Conservation (phyloP, 2,329 filamentous ascomycete genomes). For the Cladosporium sp. region DNA sequence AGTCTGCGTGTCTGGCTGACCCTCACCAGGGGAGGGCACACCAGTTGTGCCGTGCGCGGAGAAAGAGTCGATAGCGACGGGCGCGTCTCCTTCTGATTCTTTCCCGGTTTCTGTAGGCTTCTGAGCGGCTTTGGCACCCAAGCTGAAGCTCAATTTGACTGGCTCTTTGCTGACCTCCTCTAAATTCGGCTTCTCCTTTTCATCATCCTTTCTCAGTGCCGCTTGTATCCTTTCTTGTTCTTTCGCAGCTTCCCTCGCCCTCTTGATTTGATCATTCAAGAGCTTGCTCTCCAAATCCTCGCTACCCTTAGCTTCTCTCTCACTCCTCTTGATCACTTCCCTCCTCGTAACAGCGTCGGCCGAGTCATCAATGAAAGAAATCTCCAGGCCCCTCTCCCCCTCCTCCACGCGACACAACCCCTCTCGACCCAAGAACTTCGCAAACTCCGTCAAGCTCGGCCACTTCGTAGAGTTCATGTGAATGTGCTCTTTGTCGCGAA, state of each 20-base stretch:
- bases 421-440: slow-evolving; percentile 77
- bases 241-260: slow-evolving; percentile 52
- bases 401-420: slow-evolving; percentile 88
- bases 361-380: slow-evolving; percentile 87
- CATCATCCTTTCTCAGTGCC: slow-evolving; percentile 32
- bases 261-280: slow-evolving; percentile 75
- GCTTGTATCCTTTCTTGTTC: slow-evolving; percentile 26
- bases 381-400: slow-evolving; percentile 75
- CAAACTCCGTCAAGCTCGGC: slow-evolving; percentile 82
- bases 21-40: background rate
- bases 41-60: slow-evolving; percentile 20
- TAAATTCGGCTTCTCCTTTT: slow-evolving; percentile 14
- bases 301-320: slow-evolving; percentile 81
- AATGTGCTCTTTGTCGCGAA: slow-evolving; percentile 76
- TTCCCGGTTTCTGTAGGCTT: slow-evolving; percentile 9
- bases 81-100: slow-evolving; percentile 16
- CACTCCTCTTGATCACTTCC: slow-evolving; percentile 75
- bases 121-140: slow-evolving; percentile 23
- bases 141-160: slow-evolving; percentile 31
- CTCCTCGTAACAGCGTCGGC: slow-evolving; percentile 74
- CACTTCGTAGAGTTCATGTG: slow-evolving; percentile 94
- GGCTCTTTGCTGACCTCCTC: slow-evolving; percentile 23
- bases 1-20: slow-evolving; percentile 5
- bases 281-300: slow-evolving; percentile 81
- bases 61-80: slow-evolving; percentile 26